phyloP scores from a whole-genome alignment of 352 stramenopile genomes.

The Phytophthora tentaculata region DNA sequence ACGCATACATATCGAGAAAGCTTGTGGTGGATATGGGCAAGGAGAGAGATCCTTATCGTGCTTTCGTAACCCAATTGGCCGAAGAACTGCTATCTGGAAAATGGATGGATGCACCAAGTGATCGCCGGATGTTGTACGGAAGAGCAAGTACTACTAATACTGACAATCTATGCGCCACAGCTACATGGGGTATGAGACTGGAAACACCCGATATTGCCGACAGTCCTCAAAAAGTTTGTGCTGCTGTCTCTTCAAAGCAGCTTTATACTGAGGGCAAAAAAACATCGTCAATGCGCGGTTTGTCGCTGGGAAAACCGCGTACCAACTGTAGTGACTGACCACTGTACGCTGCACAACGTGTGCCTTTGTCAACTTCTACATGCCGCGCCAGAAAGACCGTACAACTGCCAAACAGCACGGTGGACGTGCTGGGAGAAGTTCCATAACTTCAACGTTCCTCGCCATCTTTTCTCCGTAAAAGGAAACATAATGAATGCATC shows the following conservation, averaged over 20 bases:
- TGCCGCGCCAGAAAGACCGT: background rate
- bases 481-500: background rate
- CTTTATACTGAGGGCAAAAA: background rate
- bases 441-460: conserved; percentile 7
- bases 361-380: conserved; percentile 6
- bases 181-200: too few relatives aligned
- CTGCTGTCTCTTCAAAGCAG: conserved; percentile 16
- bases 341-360: conserved; percentile 6
- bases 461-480: conserved; percentile 7
- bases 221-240: conserved; percentile 10
- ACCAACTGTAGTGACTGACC: conserved; percentile 6
- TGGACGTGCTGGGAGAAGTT: conserved; percentile 18
- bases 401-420: background rate
- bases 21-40: conserved; percentile 1
- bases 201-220: background rate
- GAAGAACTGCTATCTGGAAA: conserved; percentile 30
- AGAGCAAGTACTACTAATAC: too few relatives aligned
- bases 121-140: too few relatives aligned
- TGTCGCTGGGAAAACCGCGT: conserved; percentile 3
- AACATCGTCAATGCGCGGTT: background rate
- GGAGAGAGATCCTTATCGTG: conserved; percentile 22
- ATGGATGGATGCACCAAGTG: too few relatives aligned
- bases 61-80: conserved; percentile 23
- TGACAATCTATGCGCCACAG: too few relatives aligned
- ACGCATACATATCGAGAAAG: conserved; percentile 27